Evolutionary conservation across 179 eudicot species (phyloP), one percentile per base, ranked within the genome.

Genomic region (Sideroxylon spinosum): DNA sequence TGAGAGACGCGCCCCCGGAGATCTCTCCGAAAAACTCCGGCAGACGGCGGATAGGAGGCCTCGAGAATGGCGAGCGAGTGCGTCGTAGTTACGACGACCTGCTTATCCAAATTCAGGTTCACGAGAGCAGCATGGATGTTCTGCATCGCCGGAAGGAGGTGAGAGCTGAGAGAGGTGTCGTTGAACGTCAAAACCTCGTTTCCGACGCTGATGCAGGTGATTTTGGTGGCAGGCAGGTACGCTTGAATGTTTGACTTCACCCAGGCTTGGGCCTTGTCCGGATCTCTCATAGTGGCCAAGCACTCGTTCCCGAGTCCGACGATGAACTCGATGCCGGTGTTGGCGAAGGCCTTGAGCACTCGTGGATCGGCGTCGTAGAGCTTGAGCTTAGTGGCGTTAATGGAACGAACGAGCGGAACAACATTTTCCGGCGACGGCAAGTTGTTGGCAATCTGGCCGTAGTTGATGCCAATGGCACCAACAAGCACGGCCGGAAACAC

Each of bases 361-460:
- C 79, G 82, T 0, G 96, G 92, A 77, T 94, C 92, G 0, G 98
- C 91, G 76, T 94, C 97, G 86, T 94, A 94, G 22, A 94, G 93
- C 85, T 94, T 94, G 1, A 94, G 86, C 69, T 84, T 77, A 61
- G 82, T 86, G 22, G 89, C 98, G 29, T 93, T 92, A 29, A 91
- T 79, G 9, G 89, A 78, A 50, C 78, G 81, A n/a, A 93, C 87
- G 0, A 93, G 82, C 0, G 93, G 89, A 5, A 91, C 86, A 2
- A 86, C 97, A 12, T 88, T 80, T 0, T 83, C 90, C 9, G 97
- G 95, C 0, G 88, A 7, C 0, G 97, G 98, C 0, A 94, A 88
- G 75, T 94, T 94, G 91, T 91, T 78, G 46, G 92, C 98, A 7
- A 91, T 79, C 71, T 88, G 98, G n/a, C 98, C 98, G 85, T 93